These are phyloP conservation scores for Solanum arcanum DNA, from an alignment of 257 asterid species.

Conservation along the genomic window DNA sequence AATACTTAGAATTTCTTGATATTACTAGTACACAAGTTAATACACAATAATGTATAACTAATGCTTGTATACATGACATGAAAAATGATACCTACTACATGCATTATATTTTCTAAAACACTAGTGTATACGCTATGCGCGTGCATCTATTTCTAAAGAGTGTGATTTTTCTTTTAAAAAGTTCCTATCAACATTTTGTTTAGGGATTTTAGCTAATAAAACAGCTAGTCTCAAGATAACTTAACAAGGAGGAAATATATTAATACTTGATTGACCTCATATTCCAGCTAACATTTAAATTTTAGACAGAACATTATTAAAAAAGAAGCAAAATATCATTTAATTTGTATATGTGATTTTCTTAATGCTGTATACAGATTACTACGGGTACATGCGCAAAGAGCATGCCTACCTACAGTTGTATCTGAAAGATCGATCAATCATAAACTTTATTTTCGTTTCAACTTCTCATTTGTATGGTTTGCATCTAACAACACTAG, in stretches of 20 bases:
- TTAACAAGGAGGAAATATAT: background rate
- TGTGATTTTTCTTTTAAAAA: too few relatives aligned
- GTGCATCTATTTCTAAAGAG: too few relatives aligned
- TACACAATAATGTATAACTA: too few relatives aligned
- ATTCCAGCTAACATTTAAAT: background rate
- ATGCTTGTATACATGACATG: too few relatives aligned
- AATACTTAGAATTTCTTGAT: too few relatives aligned
- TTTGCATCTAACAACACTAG: background rate
- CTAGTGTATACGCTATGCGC: too few relatives aligned
- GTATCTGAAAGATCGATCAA: background rate
- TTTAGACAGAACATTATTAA: background rate
- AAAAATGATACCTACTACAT: too few relatives aligned
- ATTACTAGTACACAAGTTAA: too few relatives aligned
- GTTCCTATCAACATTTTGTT: too few relatives aligned
- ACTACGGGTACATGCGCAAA: background rate
- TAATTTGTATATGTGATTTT: background rate
- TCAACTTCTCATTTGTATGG: background rate
- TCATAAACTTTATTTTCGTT: background rate
- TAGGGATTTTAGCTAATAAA: too few relatives aligned
- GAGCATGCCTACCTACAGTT: background rate
- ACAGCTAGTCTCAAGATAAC: background rate
- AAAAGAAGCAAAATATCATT: background rate
- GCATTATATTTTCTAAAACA: too few relatives aligned
- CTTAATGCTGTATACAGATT: background rate
- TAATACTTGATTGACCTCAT: background rate